phyloP scores from a whole-genome alignment of 208 protist genomes.

The Trypanosoma theileri region DNA sequence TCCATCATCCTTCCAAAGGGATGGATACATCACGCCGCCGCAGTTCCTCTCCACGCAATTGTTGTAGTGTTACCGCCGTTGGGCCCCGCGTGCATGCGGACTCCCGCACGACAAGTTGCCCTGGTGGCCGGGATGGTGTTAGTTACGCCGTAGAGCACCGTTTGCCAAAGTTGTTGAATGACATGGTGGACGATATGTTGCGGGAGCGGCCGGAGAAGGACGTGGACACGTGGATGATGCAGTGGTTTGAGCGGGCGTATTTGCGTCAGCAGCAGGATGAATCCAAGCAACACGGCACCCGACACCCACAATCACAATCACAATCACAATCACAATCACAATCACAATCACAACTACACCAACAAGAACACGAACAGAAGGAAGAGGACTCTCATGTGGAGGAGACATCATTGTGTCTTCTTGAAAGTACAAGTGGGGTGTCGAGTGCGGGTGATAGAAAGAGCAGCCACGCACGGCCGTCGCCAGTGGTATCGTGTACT shows the following conservation, averaged over 20 bases:
- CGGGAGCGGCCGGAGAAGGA: slow-evolving; percentile 23
- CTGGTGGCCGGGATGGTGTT: slow-evolving; percentile 6
- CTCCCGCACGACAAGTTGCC: background rate
- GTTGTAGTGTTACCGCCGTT: slow-evolving; percentile 23
- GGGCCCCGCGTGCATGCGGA: background rate
- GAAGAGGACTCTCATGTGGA: too few species aligned
- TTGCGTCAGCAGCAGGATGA: background rate
- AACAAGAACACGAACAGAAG: too few species aligned
- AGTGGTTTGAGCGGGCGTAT: slow-evolving; percentile 33
- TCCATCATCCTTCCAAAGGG: background rate
- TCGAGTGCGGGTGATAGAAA: too few species aligned
- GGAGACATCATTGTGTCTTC: too few species aligned
- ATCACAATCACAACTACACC: background rate
- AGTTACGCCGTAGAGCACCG: slow-evolving; percentile 28
- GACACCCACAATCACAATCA: background rate
- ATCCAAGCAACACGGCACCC: background rate
- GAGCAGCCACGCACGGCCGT: too few species aligned
- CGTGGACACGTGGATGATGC: slow-evolving; percentile 34
- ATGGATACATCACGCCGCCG: background rate
- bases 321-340: background rate
- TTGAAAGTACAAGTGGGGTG: too few species aligned
- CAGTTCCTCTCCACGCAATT: slow-evolving; percentile 17
- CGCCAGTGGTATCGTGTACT: too few species aligned
- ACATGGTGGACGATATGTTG: slow-evolving; percentile 30
- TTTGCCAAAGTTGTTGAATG: slow-evolving; percentile 29